Percentiles rank a stretch among this genome's conserved stretches.
These are phyloP conservation scores for Aureobasidium sp. DNA, from an alignment of 2,329 filamentous ascomycete species.

Conservation along the genomic window DNA sequence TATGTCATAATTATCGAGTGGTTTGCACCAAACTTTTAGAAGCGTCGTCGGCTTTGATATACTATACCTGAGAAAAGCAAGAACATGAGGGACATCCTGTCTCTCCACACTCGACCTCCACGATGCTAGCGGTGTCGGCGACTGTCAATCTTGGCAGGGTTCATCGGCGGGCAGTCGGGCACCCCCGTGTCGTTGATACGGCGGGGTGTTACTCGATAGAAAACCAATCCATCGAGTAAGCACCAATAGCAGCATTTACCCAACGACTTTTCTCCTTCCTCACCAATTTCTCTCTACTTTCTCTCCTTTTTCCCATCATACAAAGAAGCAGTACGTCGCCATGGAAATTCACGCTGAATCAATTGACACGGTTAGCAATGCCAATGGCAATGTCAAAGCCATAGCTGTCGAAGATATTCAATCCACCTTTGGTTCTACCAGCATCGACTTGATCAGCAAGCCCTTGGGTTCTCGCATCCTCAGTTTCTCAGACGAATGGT, in stretches of 20 bases:
- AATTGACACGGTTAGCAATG: slow-evolving; percentile 8
- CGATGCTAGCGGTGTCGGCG: background rate
- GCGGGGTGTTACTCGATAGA: slow-evolving; percentile 17
- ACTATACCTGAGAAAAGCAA: no score
- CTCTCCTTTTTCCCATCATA: background rate
- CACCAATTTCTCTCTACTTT: background rate
- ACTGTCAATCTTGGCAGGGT: background rate
- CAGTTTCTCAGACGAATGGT: slow-evolving; percentile 55
- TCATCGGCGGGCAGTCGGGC: background rate
- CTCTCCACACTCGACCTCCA: slow-evolving; percentile 3
- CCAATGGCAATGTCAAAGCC: slow-evolving; percentile 7
- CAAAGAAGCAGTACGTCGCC: background rate
- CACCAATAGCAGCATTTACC: background rate
- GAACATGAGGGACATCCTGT: no score
- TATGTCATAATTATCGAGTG: no score
- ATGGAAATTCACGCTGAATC: slow-evolving; percentile 19
- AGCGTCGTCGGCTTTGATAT: no score
- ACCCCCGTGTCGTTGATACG: slow-evolving; percentile 2
- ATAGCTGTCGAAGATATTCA: slow-evolving; percentile 38
- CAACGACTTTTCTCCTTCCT: background rate
- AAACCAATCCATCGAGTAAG: slow-evolving; percentile 15
- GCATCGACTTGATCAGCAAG: slow-evolving; percentile 49
- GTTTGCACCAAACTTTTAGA: no score
- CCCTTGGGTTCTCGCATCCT: slow-evolving; percentile 47
- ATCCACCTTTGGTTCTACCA: slow-evolving; percentile 48